Conservation (phyloP, 2,329 filamentous ascomycete species). For the Rhynchosporium graminicola region DNA sequence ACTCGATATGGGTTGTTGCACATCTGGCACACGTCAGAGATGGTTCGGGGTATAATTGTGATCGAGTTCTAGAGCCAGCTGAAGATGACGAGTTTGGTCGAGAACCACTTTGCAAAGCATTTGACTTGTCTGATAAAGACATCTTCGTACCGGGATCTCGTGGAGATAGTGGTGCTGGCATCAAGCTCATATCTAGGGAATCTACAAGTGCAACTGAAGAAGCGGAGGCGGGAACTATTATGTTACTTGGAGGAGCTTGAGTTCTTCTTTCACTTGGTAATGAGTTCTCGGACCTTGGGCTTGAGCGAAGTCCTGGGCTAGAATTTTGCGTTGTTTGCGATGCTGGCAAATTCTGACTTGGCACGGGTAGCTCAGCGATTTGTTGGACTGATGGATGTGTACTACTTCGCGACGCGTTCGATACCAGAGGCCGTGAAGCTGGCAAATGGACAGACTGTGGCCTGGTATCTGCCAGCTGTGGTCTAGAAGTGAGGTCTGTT, state of each 20-base stretch:
- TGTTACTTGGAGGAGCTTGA: conserved; percentile 32
- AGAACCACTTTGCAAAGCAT: conserved; percentile 36
- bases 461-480: too few species aligned
- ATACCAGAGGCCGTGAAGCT: conserved; percentile 28
- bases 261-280: conserved; percentile 22
- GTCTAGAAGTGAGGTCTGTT: conserved; percentile 58
- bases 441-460: conserved; percentile 34
- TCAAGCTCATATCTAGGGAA: conserved; percentile 31
- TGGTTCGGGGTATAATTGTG: conserved; percentile 65
- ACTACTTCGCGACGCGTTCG: conserved; percentile 33
- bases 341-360: conserved; percentile 20
- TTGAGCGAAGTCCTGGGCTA: conserved; percentile 25
- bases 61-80: conserved; percentile 34
- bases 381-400: conserved; percentile 35
- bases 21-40: conserved; percentile 74
- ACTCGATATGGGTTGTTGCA: conserved; percentile 71
- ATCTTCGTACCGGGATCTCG: conserved; percentile 24
- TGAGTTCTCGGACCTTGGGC: conserved; percentile 25
- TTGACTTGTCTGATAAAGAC: conserved; percentile 37
- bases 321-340: conserved; percentile 28
- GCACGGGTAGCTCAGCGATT: conserved; percentile 28
- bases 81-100: conserved; percentile 39
- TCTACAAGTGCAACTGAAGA: conserved; percentile 23
- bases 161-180: conserved; percentile 38
- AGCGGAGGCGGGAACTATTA: conserved; percentile 28